Base-by-base conservation (phyloP, 345 rosid species). In the Abelmoschus esculentus region DNA sequence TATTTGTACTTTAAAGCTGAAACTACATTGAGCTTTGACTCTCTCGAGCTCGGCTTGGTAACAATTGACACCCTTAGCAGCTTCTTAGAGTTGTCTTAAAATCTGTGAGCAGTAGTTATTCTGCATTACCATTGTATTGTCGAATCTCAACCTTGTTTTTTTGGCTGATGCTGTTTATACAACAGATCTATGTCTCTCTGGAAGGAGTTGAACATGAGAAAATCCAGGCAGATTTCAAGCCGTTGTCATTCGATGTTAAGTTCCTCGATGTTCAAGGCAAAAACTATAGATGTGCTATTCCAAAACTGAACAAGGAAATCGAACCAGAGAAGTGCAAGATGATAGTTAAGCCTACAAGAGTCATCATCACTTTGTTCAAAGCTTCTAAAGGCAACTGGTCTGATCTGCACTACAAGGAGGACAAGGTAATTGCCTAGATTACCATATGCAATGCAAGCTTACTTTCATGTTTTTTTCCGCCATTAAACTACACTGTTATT, bases 361-460 rank as follows among this genome's bases (percentile, higher is more conserved):
- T 84, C 9, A 69, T 85, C 61, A 53, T 95, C 55, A 87, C 90
- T 0, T 75, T 91, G 82, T 66, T 86, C 36, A 95, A 91, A 79
- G 85, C 90, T 79, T 88, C 91, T 0, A 86, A 88, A 70, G 97
- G 93, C 42, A 91, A 87, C 62, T 95, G 98, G 99, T 66, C 85
- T 14, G 99, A 95, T 77, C 78, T 95, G 66, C 96, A 87, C 55
- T 84, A 73, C 82, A 95, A 95, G 70, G 98, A 95, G 36, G 97
- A 91, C 73, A 91, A 87, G 98, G 99, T 95, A 84, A 73, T 22
- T 18, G n/a, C 60, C 3, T 38, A 49, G 1, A 6, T 1, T 67
- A 2, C 54, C 2, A 7, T n/a, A 34, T 29, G 22, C 17, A n/a
- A 34, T 29, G 22, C 17, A 57, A 34, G 4, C 10, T 46, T 3